phyloP scores from a whole-genome alignment of 495 filamentous ascomycete genomes.

The Durotheca rogersii region DNA sequence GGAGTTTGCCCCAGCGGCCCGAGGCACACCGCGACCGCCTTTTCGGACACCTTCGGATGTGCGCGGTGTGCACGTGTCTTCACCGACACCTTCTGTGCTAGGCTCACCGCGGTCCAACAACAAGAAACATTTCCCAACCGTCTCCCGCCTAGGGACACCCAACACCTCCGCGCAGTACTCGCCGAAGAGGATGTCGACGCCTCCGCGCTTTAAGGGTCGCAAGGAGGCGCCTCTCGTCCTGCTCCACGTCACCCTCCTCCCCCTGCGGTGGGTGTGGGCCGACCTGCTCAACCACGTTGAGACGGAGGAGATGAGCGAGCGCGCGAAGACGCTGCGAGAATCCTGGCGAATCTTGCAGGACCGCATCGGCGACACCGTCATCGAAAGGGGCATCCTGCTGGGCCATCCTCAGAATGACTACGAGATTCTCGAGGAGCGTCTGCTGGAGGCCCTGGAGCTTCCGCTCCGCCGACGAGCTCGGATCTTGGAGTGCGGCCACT shows the following conservation, averaged over 20 bases:
- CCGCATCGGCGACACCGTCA: slow-evolving; percentile 71
- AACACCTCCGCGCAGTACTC: slow-evolving; percentile 50
- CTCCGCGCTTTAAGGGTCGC: slow-evolving; percentile 47
- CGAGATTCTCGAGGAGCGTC: slow-evolving; percentile 84
- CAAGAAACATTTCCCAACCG: slow-evolving; percentile 47
- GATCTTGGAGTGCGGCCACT: slow-evolving; percentile 79
- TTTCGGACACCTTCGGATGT: slow-evolving; percentile 71
- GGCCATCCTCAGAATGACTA: slow-evolving; percentile 89
- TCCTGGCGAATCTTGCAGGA: slow-evolving; percentile 76
- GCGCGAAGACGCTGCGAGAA: slow-evolving; percentile 59
- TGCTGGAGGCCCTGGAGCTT: slow-evolving; percentile 85
- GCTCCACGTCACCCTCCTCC: slow-evolving; percentile 81
- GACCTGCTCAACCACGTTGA: slow-evolving; percentile 51
- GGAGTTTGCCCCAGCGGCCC: slow-evolving; percentile 42
- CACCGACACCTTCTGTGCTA: slow-evolving; percentile 55
- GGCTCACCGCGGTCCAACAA: slow-evolving; percentile 52
- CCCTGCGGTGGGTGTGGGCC: slow-evolving; percentile 68
- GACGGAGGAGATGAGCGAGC: slow-evolving; percentile 49
- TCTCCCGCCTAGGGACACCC: slow-evolving; percentile 49
- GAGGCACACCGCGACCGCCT: slow-evolving; percentile 41
- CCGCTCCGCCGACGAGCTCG: slow-evolving; percentile 60
- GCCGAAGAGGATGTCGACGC: slow-evolving; percentile 61
- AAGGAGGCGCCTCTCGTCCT: slow-evolving; percentile 72
- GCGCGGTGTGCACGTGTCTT: slow-evolving; percentile 75
- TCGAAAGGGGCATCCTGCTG: slow-evolving; percentile 82